Base-by-base conservation (phyloP, 106 monocot genomes). In the Narthecium ossifragum region DNA sequence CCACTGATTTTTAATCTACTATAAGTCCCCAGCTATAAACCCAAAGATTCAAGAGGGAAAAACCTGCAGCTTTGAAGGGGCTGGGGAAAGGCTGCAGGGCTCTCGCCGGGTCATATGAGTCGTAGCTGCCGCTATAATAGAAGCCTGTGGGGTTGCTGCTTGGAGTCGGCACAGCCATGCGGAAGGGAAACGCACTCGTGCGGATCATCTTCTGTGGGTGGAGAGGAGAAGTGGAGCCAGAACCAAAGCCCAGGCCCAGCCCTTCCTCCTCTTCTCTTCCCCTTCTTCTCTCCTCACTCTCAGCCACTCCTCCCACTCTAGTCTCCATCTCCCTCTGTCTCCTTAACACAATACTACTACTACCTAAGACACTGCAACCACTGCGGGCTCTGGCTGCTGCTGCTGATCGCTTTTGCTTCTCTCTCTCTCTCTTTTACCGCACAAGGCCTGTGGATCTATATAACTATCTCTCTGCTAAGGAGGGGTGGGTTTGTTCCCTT, bases 141-240 rank as follows among this genome's bases (percentile, higher is more conserved):
- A 39, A 4, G 38, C 52, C 38, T 22, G 61, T 22, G 24, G 3
- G 51, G 11, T 1, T 22, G 18, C 38, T 15, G 28, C 53, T 14
- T 31, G 9, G 41, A 29, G 41, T 30, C 7, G 55, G 28, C 29
- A 6, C 29, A 15, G 15, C 50, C 20, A 27, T 50, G 31, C 32
- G 22, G 45, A 31, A 69, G 6, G 59, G 38, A 12, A 34, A 49
- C 43, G 45, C 26, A 5, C 48, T 47, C 3, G 30, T 53, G 38
- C 71, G 54, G 10, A 41, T 15, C 62, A 71, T 11, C 43, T 63
- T 71, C 45, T 63, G 62, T 5, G 46, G 46, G 0, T 53, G 62
- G 26, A 32, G 21, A 26, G 11, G 10, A 21, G 6, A 23, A 5
- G 34, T 4, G 22, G 67, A 31, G 6, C 26, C 66, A 11, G 26